These are phyloP conservation scores for Vaccinium myrtillus DNA, from an alignment of 148 eudicot genomes.

Conservation along the genomic window DNA sequence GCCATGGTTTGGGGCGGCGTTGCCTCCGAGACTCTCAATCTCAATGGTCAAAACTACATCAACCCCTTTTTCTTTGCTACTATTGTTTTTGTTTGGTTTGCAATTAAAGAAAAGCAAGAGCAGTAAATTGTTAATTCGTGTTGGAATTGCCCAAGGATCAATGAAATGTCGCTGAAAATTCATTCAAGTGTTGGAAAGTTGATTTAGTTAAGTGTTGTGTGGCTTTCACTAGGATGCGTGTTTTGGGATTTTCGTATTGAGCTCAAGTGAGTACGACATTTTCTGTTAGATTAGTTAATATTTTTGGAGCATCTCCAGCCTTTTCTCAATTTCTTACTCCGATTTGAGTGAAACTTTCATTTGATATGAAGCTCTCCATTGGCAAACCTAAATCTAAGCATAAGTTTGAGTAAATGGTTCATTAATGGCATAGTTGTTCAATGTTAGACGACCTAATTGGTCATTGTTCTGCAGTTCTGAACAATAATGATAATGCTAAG, in stretches of 20 bases:
- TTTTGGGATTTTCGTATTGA: neutral
- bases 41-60: neutral
- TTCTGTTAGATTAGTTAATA: neutral
- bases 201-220: neutral
- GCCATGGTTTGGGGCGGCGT: conserved; percentile 11
- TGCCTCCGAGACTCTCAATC: conserved; percentile 9
- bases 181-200: neutral
- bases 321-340: neutral
- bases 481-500: neutral
- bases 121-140: neutral
- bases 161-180: neutral
- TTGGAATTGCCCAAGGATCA: neutral
- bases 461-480: neutral
- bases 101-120: neutral
- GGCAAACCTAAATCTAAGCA: neutral
- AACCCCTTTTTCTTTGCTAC: neutral
- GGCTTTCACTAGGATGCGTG: neutral
- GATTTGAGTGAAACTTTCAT: neutral
- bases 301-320: neutral
- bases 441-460: neutral
- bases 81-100: neutral
- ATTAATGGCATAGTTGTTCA: neutral
- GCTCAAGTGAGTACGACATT: neutral
- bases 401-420: neutral
- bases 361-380: neutral